phyloP scores from a whole-genome alignment of 2,329 filamentous ascomycete genomes.

The Xylariales sp. region DNA sequence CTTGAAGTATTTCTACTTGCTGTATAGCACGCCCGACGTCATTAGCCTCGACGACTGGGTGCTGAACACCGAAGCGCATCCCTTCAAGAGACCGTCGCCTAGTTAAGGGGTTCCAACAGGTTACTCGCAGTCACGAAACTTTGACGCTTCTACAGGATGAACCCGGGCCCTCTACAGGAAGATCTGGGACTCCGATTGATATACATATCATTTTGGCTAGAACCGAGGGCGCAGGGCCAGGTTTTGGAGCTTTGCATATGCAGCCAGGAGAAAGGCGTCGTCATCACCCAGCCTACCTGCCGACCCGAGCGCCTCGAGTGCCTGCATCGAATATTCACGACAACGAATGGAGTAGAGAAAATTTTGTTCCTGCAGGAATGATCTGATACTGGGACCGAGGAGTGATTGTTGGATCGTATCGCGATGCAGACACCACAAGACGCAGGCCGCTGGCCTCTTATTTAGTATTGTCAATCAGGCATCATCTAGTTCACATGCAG shows the following conservation, averaged over 20 bases:
- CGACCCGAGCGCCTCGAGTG: too few relatives aligned
- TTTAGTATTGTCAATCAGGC: too few relatives aligned
- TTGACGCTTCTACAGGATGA: too few relatives aligned
- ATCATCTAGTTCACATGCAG: too few relatives aligned
- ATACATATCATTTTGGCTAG: background rate
- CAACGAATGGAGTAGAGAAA: too few relatives aligned
- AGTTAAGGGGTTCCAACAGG: background rate
- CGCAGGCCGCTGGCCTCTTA: too few relatives aligned
- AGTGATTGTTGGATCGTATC: too few relatives aligned
- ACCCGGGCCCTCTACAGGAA: background rate
- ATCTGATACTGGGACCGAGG: too few relatives aligned
- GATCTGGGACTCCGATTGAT: background rate
- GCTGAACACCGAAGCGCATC: constrained; percentile 60
- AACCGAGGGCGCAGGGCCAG: background rate
- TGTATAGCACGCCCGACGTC: constrained; percentile 61
- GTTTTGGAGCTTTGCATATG: background rate
- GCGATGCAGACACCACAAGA: too few relatives aligned
- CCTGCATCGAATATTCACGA: too few relatives aligned
- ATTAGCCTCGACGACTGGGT: constrained; percentile 66
- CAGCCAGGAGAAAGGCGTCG: background rate
- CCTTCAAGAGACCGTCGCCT: constrained; percentile 42
- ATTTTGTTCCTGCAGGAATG: too few relatives aligned
- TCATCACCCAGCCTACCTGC: background rate
- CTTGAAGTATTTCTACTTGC: constrained; percentile 84
- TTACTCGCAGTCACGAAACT: background rate